Base-by-base conservation (phyloP, 2,329 filamentous ascomycete genomes). In the Elsinoe ampelina region DNA sequence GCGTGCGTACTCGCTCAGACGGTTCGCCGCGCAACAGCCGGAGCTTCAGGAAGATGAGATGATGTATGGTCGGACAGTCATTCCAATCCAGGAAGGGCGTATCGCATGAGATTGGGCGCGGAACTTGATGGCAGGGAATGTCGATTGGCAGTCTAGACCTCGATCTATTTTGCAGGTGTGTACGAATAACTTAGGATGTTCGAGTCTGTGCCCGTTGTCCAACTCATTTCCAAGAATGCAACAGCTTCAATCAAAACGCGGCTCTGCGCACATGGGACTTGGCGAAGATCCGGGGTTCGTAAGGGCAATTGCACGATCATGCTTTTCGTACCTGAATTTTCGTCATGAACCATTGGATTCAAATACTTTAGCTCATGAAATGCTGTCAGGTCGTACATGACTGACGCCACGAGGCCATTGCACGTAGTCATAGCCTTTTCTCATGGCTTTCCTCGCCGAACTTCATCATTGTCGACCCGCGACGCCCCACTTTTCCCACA, bases 401-500 rank as follows among this genome's bases (percentile, higher is more conserved):
- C 26, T 30, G 26, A 30, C 26, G 26, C 3, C 3, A 30, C 26
- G 7, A 8, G 22, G 6, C 3, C 3, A 26, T 26, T 6, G 22
- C 22, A 26, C 6, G 22, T 26, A 6, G 22, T 26, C 22, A 26
- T 6, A 26, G 22, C 22, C 26, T 30, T 30, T 30, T 7, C 26
- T 12, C 19, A 45, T 22, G 1, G 20, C 19, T 45, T 13, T 11
- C 12, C 13, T 15, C 10, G 26, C 13, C 7, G 19, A 45, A 1
- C 12, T 26, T 11, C 19, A 45, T 45, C 19, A 45, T n/a, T 22
- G 19, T 12, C 11, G 19, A 17, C 34, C 34, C n/a, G 17, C 34
- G 6, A 56, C 41, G 8, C 42, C 52, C 60, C 60, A 61, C 32
- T 59, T 59, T 54, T 67, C 52, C 68, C 67, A 69, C 3, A 69